Percentiles rank a stretch among this genome's conserved stretches.
phyloP scores from a whole-genome alignment of 495 filamentous ascomycete genomes.

The Tuber umbilicatum region DNA sequence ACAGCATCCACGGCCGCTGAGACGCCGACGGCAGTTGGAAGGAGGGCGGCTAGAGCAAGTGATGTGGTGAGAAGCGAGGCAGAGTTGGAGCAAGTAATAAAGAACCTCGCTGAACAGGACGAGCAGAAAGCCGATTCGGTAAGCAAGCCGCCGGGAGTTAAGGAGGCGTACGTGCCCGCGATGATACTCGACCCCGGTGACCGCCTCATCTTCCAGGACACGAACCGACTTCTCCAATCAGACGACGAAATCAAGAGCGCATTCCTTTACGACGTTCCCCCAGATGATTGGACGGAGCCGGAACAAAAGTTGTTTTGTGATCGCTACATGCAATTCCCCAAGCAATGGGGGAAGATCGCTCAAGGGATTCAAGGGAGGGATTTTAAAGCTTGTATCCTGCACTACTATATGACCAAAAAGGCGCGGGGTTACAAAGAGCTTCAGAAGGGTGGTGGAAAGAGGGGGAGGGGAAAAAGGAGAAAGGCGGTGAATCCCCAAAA shows the following conservation, averaged over 20 bases:
- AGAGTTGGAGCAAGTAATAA: conserved; percentile 41
- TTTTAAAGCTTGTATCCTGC: conserved; percentile 81
- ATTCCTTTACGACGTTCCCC: conserved; percentile 66
- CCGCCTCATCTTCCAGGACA: conserved; percentile 62
- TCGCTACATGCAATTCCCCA: conserved; percentile 71
- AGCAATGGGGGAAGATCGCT: conserved; percentile 88
- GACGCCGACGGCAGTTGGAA: conserved; percentile 22
- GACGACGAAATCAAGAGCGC: conserved; percentile 56
- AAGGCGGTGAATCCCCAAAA: conserved; percentile 48
- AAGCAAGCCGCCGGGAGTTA: conserved; percentile 66
- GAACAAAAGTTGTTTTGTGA: conserved; percentile 74
- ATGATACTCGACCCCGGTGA: conserved; percentile 55
- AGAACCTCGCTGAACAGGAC: conserved; percentile 36
- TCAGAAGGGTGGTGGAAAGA: conserved; percentile 63
- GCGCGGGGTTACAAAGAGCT: conserved; percentile 79
- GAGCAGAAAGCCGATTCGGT: conserved; percentile 48
- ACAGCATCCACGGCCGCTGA: conserved; percentile 23
- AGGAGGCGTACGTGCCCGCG: conserved; percentile 76
- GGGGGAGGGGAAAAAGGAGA: conserved; percentile 53
- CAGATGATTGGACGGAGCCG: conserved; percentile 74
- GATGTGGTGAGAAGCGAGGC: conserved; percentile 43
- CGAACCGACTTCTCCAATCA: conserved; percentile 61
- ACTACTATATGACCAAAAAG: conserved; percentile 93
- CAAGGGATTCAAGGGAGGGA: conserved; percentile 62
- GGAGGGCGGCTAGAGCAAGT: conserved; percentile 33